Percentiles rank a stretch among this genome's conserved stretches.
phyloP scores from a whole-genome alignment of 163 green algal genomes.

The Chloromonas sp. region DNA sequence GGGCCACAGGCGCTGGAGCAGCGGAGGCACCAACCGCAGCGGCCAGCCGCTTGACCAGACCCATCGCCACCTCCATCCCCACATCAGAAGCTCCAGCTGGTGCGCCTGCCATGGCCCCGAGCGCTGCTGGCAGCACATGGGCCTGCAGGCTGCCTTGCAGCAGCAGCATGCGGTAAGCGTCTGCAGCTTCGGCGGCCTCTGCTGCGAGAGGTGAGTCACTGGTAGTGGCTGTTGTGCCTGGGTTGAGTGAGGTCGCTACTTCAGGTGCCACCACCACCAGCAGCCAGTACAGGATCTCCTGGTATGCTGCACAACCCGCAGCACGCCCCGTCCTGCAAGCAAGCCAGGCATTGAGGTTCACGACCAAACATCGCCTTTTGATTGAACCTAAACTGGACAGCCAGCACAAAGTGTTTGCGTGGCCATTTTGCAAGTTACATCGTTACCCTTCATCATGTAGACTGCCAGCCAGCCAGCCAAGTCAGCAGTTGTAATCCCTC shows the following conservation, averaged over 20 bases:
- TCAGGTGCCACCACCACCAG: background rate
- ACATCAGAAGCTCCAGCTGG: background rate
- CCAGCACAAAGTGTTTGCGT: background rate
- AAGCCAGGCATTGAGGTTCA: background rate
- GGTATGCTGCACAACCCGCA: constrained; percentile 11
- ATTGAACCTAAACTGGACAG: background rate
- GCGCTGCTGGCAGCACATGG: background rate
- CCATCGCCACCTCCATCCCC: background rate
- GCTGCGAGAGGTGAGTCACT: background rate
- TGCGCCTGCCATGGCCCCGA: background rate
- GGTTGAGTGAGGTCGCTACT: background rate
- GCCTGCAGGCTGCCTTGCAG: background rate
- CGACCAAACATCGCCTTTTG: background rate
- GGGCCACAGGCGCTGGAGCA: background rate
- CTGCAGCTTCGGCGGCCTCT: background rate
- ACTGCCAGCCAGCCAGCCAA: background rate
- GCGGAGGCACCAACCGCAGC: too few relatives aligned
- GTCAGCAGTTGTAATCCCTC: background rate
- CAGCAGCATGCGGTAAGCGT: background rate
- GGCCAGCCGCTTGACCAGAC: background rate
- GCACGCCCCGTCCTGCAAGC: background rate
- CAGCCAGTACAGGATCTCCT: constrained; percentile 25
- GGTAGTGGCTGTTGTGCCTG: background rate
- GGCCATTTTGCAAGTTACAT: background rate
- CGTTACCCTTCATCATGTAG: background rate